Percentiles rank a stretch among this genome's conserved stretches.
Conservation (phyloP, 169 alveolate genomes). For the Cryptosporidium canis region DNA sequence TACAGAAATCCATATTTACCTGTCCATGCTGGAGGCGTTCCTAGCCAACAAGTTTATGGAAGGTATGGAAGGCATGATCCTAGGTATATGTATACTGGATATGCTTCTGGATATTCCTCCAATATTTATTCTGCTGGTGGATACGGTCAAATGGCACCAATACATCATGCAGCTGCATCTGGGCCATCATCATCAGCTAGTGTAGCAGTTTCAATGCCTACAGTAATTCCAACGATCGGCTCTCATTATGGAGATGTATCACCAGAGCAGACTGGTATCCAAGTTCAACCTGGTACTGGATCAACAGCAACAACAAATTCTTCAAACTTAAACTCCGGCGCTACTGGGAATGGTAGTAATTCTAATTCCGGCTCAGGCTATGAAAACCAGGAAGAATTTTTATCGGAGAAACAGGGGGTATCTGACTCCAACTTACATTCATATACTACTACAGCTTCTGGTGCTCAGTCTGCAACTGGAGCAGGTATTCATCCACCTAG, state of each 20-base stretch:
- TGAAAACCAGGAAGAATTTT: background rate
- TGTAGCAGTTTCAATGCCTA: conserved; percentile 15
- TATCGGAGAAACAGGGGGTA: conserved; percentile 1
- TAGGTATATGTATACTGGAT: conserved; percentile 47
- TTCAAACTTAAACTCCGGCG: background rate
- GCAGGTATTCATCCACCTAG: conserved; percentile 13
- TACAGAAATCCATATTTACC: conserved; percentile 60
- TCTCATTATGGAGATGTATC: conserved; percentile 29
- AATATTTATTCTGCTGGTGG: conserved; percentile 50
- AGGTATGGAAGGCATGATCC: conserved; percentile 70
- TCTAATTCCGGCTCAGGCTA: background rate
- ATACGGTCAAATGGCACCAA: conserved; percentile 26
- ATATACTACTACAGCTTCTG: conserved; percentile 1
- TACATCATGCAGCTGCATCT: conserved; percentile 7
- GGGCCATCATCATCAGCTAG: conserved; percentile 16
- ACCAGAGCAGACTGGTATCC: conserved; percentile 4
- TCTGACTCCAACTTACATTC: conserved; percentile 16
- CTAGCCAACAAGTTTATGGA: conserved; percentile 65
- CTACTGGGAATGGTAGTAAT: background rate
- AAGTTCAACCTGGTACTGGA: background rate
- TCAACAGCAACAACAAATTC: background rate
- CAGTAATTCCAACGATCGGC: conserved; percentile 28
- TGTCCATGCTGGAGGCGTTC: conserved; percentile 49
- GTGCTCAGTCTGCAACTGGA: background rate
- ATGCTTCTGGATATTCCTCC: conserved; percentile 28